Evolutionary conservation across 148 eudicot species (phyloP).

Genomic region (Arctostaphylos glauca): DNA sequence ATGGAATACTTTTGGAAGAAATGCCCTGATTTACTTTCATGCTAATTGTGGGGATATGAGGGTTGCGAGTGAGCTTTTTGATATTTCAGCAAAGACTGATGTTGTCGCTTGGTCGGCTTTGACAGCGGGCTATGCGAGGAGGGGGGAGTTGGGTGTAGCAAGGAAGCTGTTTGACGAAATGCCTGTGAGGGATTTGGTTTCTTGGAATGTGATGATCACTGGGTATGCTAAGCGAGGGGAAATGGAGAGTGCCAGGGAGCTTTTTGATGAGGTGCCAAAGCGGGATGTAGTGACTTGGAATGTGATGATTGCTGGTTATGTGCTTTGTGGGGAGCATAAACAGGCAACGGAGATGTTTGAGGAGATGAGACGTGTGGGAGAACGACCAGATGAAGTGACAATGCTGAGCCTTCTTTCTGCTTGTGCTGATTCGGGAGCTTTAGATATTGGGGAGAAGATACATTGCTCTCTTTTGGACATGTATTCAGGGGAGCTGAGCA

Average conservation of each 20-base stretch:
- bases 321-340: conserved; percentile 31
- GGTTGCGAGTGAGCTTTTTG: conserved; percentile 43
- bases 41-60: conserved; percentile 53
- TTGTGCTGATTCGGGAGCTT: conserved; percentile 51
- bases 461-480: conserved; percentile 39
- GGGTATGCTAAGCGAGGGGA: conserved; percentile 50
- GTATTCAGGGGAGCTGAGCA: conserved; percentile 29
- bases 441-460: conserved; percentile 49
- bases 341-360: conserved; percentile 46
- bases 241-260: conserved; percentile 47
- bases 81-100: conserved; percentile 30
- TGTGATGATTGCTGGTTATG: conserved; percentile 61
- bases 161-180: conserved; percentile 46
- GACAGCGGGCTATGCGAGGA: conserved; percentile 53
- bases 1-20: conserved; percentile 36
- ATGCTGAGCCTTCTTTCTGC: conserved; percentile 61
- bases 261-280: conserved; percentile 41
- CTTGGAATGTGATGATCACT: conserved; percentile 64
- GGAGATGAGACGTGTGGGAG: conserved; percentile 46
- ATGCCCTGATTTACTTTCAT: conserved; percentile 53
- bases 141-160: conserved; percentile 41
- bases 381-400: conserved; percentile 57
- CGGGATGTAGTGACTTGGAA: conserved; percentile 65
- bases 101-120: conserved; percentile 64
- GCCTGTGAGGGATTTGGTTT: conserved; percentile 54